phyloP scores from a whole-genome alignment of 768 basidiomycete genomes.

The Amanita muscaria region DNA sequence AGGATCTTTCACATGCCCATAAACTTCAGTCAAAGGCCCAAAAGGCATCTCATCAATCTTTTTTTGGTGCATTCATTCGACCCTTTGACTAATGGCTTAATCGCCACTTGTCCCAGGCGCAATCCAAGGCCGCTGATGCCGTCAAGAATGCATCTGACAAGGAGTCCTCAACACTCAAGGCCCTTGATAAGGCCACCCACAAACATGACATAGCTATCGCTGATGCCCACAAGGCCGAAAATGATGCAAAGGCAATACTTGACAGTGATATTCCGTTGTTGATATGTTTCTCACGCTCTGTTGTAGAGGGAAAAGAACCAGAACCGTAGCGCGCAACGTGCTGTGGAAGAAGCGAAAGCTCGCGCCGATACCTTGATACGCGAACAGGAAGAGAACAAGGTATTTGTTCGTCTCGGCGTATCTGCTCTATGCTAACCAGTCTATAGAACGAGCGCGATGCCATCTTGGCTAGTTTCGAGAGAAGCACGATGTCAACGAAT shows the following conservation, averaged over 20 bases:
- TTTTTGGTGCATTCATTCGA: not conserved
- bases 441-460: not conserved
- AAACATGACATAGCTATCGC: constrained; percentile 41
- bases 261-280: not conserved
- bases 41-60: constrained; percentile 28
- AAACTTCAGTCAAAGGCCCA: constrained; percentile 43
- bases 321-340: not conserved
- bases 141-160: constrained; percentile 35
- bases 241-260: constrained; percentile 38
- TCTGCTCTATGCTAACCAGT: not conserved
- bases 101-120: constrained; percentile 25
- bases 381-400: constrained; percentile 7
- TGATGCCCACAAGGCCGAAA: constrained; percentile 32
- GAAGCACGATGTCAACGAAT: not conserved
- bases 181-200: constrained; percentile 44
- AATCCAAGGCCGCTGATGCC: constrained; percentile 34
- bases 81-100: not conserved
- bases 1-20: constrained; percentile 44
- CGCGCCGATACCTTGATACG: constrained; percentile 1
- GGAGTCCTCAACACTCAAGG: constrained; percentile 42
- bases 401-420: not conserved
- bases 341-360: not conserved
- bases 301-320: constrained; percentile 1
- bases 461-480: not conserved
- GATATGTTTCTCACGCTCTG: not conserved